Percentiles rank a stretch among this genome's conserved stretches.
These are phyloP conservation scores for Warburgia ugandensis DNA, from an alignment of 164 flowering plant species.

Conservation along the genomic window DNA sequence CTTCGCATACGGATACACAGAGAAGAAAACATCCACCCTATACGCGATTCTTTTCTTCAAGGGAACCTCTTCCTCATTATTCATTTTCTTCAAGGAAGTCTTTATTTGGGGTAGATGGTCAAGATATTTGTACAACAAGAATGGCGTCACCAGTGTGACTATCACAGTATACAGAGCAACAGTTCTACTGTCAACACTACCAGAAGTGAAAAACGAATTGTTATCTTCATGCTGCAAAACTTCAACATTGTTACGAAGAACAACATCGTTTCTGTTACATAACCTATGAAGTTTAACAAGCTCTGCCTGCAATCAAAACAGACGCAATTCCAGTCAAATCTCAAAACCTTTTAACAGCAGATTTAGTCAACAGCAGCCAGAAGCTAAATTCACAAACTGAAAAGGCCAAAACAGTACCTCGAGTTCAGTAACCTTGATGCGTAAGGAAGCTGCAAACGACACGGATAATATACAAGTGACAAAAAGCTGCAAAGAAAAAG, in stretches of 20 bases:
- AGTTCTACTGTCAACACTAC: conserved; percentile 38
- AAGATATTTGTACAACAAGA: conserved; percentile 58
- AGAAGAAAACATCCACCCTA: conserved; percentile 83
- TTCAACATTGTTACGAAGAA: not conserved
- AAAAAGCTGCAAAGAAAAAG: not conserved
- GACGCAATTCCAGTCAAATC: not conserved
- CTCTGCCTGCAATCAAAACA: not conserved
- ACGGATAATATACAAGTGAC: not conserved
- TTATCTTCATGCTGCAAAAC: conserved; percentile 25
- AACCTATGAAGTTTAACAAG: not conserved
- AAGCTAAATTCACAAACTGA: not conserved
- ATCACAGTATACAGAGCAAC: conserved; percentile 61
- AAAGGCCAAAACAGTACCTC: not conserved
- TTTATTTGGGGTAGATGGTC: conserved; percentile 50
- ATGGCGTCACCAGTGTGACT: conserved; percentile 47
- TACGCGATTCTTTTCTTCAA: conserved; percentile 86
- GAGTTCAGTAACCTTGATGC: not conserved
- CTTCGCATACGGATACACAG: conserved; percentile 92
- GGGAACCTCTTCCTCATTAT: conserved; percentile 71
- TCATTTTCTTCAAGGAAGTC: conserved; percentile 29
- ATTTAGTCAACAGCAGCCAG: not conserved
- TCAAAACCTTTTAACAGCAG: not conserved
- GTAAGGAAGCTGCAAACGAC: not conserved
- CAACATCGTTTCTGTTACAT: not conserved
- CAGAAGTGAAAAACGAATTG: conserved; percentile 19